Evolutionary conservation across 208 protist species (phyloP).

Genomic region (Crithidia acanthocephali): DNA sequence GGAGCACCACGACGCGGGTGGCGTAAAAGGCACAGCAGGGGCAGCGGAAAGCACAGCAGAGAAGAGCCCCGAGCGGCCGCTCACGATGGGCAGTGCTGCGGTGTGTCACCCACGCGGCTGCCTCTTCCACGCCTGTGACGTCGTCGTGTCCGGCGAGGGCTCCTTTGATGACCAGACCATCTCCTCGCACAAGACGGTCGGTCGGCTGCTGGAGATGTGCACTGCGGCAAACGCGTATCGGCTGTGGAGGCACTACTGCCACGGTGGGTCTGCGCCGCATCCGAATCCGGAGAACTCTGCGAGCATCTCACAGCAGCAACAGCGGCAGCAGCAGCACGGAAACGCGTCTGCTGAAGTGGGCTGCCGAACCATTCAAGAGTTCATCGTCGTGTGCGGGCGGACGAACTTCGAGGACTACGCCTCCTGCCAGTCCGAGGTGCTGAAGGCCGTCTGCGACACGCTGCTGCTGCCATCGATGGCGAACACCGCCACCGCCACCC

Average conservation of each 20-base stretch:
- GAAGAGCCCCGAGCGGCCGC: no score
- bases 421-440: slow-evolving; percentile 19
- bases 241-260: slow-evolving; percentile 17
- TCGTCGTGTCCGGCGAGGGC: slow-evolving; percentile 74
- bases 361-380: slow-evolving; percentile 26
- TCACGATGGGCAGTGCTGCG: not conserved
- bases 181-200: slow-evolving; percentile 71
- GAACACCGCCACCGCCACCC: no score
- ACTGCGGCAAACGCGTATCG: slow-evolving; percentile 63
- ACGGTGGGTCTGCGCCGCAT: not conserved
- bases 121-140: slow-evolving; percentile 40
- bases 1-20: not conserved
- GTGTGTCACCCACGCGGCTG: slow-evolving; percentile 23
- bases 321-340: not conserved
- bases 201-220: slow-evolving; percentile 69
- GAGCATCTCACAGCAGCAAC: not conserved
- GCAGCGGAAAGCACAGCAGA: no score
- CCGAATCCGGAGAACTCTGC: not conserved
- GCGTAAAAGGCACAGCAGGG: not conserved
- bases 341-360: not conserved
- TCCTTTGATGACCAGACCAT: slow-evolving; percentile 82
- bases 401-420: slow-evolving; percentile 33
- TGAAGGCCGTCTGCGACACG: slow-evolving; percentile 22
- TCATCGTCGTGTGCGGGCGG: slow-evolving; percentile 45
- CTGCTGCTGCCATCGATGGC: slow-evolving; percentile 17